phyloP scores from a whole-genome alignment of 2,329 filamentous ascomycete genomes.

The Rasamsonia emersonii region DNA sequence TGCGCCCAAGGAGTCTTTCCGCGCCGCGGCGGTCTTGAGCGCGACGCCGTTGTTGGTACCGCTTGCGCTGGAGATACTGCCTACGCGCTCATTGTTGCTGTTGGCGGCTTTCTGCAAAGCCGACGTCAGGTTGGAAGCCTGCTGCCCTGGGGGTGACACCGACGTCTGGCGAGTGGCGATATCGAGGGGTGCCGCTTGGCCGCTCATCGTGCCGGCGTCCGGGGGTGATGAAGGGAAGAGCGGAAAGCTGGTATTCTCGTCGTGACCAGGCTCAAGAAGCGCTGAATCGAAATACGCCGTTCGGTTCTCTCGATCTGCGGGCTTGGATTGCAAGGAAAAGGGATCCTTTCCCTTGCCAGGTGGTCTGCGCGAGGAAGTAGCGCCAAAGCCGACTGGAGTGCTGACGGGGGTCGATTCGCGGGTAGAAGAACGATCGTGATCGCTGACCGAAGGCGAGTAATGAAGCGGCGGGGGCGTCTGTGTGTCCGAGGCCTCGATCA shows the following conservation, averaged over 20 bases:
- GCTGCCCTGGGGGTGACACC: conserved; percentile 50
- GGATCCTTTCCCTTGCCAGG: conserved; percentile 34
- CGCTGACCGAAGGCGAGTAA: conserved; percentile 42
- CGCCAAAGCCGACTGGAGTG: conserved; percentile 42
- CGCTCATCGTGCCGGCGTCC: conserved; percentile 39
- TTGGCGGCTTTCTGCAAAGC: conserved; percentile 46
- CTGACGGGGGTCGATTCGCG: conserved; percentile 40
- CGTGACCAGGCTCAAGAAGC: conserved; percentile 21
- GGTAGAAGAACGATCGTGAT: conserved; percentile 42
- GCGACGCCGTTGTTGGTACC: conserved; percentile 26
- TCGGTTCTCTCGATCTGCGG: conserved; percentile 20
- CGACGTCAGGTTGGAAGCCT: conserved; percentile 55
- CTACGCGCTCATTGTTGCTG: conserved; percentile 28
- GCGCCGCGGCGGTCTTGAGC: conserved; percentile 33
- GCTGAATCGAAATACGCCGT: conserved; percentile 26
- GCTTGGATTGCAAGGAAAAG: conserved; percentile 38
- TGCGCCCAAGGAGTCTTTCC: conserved; percentile 48
- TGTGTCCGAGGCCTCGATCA: conserved; percentile 46
- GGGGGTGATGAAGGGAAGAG: conserved; percentile 31
- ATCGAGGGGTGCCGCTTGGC: conserved; percentile 49
- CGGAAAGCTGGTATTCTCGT: conserved; percentile 29
- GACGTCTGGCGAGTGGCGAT: conserved; percentile 51
- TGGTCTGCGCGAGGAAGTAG: conserved; percentile 34
- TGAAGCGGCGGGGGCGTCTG: conserved; percentile 44
- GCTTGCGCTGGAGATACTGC: conserved; percentile 37